Base-by-base conservation (phyloP, 495 filamentous ascomycete genomes). In the Talaromyces trachyspermus region DNA sequence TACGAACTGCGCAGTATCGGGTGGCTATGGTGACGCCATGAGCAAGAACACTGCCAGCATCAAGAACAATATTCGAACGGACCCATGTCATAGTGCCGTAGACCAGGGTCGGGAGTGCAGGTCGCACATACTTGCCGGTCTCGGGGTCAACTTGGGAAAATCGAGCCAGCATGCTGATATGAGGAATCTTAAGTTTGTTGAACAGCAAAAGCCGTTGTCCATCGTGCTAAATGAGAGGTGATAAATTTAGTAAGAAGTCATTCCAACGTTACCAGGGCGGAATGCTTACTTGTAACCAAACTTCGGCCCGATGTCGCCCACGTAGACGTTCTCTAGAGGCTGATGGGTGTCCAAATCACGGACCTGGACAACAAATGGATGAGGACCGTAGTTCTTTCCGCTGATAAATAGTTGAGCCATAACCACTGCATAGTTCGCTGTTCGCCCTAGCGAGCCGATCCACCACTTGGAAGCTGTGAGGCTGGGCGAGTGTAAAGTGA, bases 201-300 rank as follows among this genome's bases (percentile, higher is more conserved):
- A 89, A 79, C 22, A 83, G 71, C 18, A 88, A 66, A 82, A 89
- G 3, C 85, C 85, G 51, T 88, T 89, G 60, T 88, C 84, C 76
- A 85, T 81, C 14, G 79, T 84, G 53, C 78, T 75, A 52, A n/a
- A n/a, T n/a, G n/a, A n/a, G n/a, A n/a, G n/a, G n/a, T n/a, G n/a
- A n/a, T n/a, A n/a, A n/a, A n/a, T n/a, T n/a, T n/a, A n/a, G n/a
- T n/a, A n/a, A n/a, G n/a, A n/a, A n/a, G n/a, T n/a, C n/a, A n/a
- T n/a, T n/a, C n/a, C n/a, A n/a, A n/a, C n/a, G n/a, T n/a, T n/a
- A n/a, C n/a, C n/a, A n/a, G n/a, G n/a, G n/a, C n/a, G n/a, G n/a
- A n/a, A n/a, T n/a, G n/a, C 61, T 59, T 42, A 67, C 64, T 77
- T 78, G 58, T 84, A 84, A 3, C 82, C 83, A 49, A 84, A 82